Base-by-base conservation (phyloP, 192 early-diverging fungal genomes). In the Entomortierella chlamydospora region DNA sequence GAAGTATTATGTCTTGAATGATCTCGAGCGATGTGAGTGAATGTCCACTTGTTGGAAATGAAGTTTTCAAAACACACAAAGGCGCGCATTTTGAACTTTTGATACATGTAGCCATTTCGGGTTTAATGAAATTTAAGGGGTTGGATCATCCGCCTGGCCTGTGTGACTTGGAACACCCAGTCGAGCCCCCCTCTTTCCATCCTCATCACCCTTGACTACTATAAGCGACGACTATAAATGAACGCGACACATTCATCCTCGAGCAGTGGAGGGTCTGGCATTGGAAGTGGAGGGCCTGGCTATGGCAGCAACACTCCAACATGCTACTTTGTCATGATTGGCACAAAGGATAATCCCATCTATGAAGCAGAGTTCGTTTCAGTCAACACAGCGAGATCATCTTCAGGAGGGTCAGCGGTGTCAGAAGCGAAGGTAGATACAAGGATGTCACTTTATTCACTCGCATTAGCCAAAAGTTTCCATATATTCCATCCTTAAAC, bases 281-380 rank as follows among this genome's bases (percentile, higher is more conserved):
- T 70, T 39, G 76, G 76, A 26, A 70, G 56, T 33, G 57, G 67
- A n/a, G 49, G 61, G 22, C 7, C 64, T 2, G n/a, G 34, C 10
- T 61, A 67, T 17, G 43, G 69, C 52, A 68, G 67, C 42, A 72
- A 66, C 55, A 47, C 43, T 30, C 79, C 79, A 34, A 78, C 87
- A 22, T 94, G 87, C 55, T 98, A 97, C 76, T 98, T 99, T 90
- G 94, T 87, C 50, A 95, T 99, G 67, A 93, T 99, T 45, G 97
- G 98, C 7, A 93, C 95, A 51, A 89, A 92, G 37, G 98, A 99
- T 85, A 94, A 94, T 70, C 98, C 98, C 31, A 85, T 99, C 41
- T 99, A 95, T 83, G 98, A 99, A 81, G 88, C 94, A 53, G 97
- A 98, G 64, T 92, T 97, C 64, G 89, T 70, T 57, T 66, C 76